Percentiles rank a stretch among this genome's conserved stretches.
Conservation (phyloP, 495 filamentous ascomycete genomes). For the Extremus antarcticus region DNA sequence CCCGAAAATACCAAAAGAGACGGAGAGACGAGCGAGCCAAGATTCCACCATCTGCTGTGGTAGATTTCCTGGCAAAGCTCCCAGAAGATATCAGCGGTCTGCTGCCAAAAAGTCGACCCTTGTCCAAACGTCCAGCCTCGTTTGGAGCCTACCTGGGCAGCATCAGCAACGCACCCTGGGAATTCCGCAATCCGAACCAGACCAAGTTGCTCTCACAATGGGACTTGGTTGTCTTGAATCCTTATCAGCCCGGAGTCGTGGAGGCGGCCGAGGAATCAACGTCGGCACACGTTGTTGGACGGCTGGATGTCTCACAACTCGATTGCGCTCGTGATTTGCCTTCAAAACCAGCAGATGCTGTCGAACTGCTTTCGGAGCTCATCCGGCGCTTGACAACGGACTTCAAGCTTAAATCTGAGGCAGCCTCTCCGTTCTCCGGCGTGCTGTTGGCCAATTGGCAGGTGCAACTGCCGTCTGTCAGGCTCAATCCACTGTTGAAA, state of each 20-base stretch:
- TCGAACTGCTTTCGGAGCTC: conserved; percentile 24
- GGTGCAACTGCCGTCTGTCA: conserved; percentile 22
- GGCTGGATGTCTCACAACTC: conserved; percentile 34
- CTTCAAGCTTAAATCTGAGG: conserved; percentile 9
- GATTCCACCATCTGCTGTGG: conserved; percentile 25
- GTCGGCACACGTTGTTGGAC: conserved; percentile 29
- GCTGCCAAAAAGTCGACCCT: conserved; percentile 4
- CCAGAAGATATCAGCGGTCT: conserved; percentile 24
- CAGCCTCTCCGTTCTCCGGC: conserved; percentile 29
- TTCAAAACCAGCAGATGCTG: conserved; percentile 15
- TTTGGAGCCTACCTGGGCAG: conserved; percentile 42
- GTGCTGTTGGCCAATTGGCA: conserved; percentile 44
- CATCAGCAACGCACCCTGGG: conserved; percentile 27
- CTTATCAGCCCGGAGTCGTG: conserved; percentile 32
- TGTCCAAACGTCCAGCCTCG: conserved; percentile 30
- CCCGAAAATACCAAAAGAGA: conserved; percentile 22
- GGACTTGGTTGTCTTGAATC: conserved; percentile 41
- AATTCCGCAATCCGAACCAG: conserved; percentile 23
- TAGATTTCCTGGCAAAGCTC: conserved; percentile 25
- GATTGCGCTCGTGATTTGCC: background rate
- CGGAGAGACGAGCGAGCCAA: conserved; percentile 18
- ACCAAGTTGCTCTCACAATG: conserved; percentile 33
- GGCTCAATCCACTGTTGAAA: conserved; percentile 33
- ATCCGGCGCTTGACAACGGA: conserved; percentile 14
- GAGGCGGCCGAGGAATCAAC: conserved; percentile 24